These are phyloP conservation scores for Perkinsus marinus DNA, from an alignment of 169 alveolate genomes.

Conservation along the genomic window DNA sequence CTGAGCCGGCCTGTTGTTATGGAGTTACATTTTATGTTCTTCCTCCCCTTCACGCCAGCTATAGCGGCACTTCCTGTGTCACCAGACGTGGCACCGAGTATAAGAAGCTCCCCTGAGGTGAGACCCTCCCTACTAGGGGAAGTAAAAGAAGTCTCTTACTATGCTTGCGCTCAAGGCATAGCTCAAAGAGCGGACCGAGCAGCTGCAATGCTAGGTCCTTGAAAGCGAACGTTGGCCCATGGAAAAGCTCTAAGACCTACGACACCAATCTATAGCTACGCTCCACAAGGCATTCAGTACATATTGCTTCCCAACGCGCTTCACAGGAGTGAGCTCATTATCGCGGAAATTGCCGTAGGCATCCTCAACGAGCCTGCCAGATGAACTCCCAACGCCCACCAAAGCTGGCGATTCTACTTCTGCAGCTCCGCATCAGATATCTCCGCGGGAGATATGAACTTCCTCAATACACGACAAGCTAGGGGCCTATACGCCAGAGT, in stretches of 20 bases:
- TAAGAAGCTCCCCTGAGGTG: not conserved
- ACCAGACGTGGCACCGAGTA: constrained; percentile 27
- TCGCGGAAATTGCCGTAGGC: not conserved
- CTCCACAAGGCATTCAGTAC: not conserved
- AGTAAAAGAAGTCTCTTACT: not conserved
- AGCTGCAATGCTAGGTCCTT: constrained; percentile 26
- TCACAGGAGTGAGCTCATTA: not conserved
- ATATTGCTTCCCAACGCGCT: not conserved
- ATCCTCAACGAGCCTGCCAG: not conserved
- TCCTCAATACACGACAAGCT: not conserved
- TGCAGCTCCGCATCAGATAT: not conserved
- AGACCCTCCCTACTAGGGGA: not conserved
- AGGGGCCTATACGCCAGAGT: not conserved
- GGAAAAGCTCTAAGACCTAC: constrained; percentile 17
- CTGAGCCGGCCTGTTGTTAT: not conserved
- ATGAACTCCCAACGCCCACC: not conserved
- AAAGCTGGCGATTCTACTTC: not conserved
- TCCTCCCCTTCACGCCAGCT: constrained; percentile 27
- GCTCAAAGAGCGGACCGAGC: constrained; percentile 7
- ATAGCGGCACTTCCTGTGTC: constrained; percentile 34
- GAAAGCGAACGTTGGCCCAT: constrained; percentile 31
- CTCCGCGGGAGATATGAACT: not conserved
- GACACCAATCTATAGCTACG: not conserved
- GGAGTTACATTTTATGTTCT: not conserved
- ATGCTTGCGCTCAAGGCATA: not conserved